Evolutionary conservation across 2,329 filamentous ascomycete genomes (phyloP), one percentile per base, ranked within the genome.

Genomic region (Colletotrichum filicis): DNA sequence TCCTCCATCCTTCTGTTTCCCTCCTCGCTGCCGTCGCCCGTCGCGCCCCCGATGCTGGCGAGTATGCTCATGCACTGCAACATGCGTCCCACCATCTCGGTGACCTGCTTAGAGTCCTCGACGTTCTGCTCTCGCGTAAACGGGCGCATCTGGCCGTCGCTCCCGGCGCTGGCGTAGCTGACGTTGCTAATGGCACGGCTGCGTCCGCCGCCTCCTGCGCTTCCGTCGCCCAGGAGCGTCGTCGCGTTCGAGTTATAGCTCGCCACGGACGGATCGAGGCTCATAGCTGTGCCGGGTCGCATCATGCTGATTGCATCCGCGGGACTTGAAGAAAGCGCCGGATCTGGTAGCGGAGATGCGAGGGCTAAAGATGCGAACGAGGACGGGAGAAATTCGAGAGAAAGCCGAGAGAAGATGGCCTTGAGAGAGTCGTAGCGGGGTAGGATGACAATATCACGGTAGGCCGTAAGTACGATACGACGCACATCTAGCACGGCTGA

Each of bases 51-150:
- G 26, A 97, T 90, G 74, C 92, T 92, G 3, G 94, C 94, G 26
- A 99, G 87, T 8, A 99, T 95, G 80, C 93, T 96, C 82, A 98
- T 93, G 82, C 97, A 99, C 85, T 99, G 97, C 75, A 99, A 86
- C 94, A 99, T 97, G 63, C 96, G 88, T 0, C 95, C 97, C 1
- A 98, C 95, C 77, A 96, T 98, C 77, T 98, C 95, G 0, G 97
- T 98, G 66, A 98, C 91, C 79, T 97, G 91, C 80, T 94, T 90
- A 61, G 91, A 92, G 78, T 93, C 90, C 80, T 92, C 90, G 16
- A 90, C 84, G 79, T 91, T 91, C 78, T 90, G 88, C 78, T 91
- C 87, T 68, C 87, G 86, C 5, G 88, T 89, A 72, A 88, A 89
- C 2, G 88, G 87, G n/a, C 87, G 82, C 5, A 86, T 80, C 53